Evolutionary conservation across 1,139 yeast genomes (phyloP).

Genomic region (Hanseniaspora uvarum): DNA sequence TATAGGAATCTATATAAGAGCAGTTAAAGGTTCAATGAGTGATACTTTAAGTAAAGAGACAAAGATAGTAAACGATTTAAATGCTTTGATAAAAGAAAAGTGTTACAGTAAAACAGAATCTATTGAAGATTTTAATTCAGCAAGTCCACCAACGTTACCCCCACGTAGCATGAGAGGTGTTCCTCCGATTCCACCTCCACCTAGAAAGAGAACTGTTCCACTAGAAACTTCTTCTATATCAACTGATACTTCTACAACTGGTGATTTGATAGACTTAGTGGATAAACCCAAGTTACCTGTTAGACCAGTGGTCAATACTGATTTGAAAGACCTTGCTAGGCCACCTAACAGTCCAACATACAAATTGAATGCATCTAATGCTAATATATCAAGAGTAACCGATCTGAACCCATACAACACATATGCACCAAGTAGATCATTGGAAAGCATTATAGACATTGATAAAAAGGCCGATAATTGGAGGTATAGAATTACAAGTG

Average conservation of each 20-base stretch:
- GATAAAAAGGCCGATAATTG: slow-evolving; percentile 38
- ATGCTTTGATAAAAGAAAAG: slow-evolving; percentile 25
- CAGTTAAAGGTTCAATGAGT: slow-evolving; percentile 60
- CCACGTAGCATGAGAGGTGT: slow-evolving; percentile 5
- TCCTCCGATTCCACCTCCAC: slow-evolving; percentile 22
- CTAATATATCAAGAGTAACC: not conserved
- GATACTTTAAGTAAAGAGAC: slow-evolving; percentile 34
- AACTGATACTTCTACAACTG: not conserved
- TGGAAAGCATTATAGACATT: slow-evolving; percentile 23
- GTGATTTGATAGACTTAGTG: not conserved
- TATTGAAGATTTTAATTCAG: not conserved
- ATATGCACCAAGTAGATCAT: not conserved
- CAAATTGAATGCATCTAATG: not conserved
- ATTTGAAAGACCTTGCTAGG: not conserved
- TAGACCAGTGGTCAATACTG: not conserved
- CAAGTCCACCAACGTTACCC: slow-evolving; percentile 24
- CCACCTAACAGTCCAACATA: not conserved
- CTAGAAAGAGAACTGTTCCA: slow-evolving; percentile 17
- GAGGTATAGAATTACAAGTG: slow-evolving; percentile 35
- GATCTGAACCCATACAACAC: slow-evolving; percentile 2
- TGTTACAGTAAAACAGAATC: slow-evolving; percentile 17
- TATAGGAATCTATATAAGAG: slow-evolving; percentile 68
- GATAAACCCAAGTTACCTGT: not conserved
- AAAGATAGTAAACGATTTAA: slow-evolving; percentile 27
- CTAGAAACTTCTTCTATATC: not conserved